phyloP scores from a whole-genome alignment of 352 stramenopile genomes.

The Globisporangium radiosum region DNA sequence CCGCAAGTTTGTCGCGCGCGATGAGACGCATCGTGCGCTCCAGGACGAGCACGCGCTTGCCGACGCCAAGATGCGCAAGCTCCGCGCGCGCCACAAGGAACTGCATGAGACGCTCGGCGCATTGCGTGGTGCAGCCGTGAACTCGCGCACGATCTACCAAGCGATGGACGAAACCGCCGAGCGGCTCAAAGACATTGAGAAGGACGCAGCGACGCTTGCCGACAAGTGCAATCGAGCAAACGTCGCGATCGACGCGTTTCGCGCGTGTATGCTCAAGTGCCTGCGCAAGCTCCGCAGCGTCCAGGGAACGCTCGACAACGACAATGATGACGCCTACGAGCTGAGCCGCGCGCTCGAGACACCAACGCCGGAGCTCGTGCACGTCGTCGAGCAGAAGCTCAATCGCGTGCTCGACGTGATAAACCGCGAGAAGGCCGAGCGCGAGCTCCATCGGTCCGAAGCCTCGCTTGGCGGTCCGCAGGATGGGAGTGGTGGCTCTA shows the following conservation, averaged over 20 bases:
- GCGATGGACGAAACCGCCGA: conserved; percentile 81
- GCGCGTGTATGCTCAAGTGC: conserved; percentile 78
- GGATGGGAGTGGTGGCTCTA: conserved; percentile 20
- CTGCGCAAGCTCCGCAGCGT: conserved; percentile 68
- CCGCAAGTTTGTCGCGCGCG: conserved; percentile 56
- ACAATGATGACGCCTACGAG: conserved; percentile 72
- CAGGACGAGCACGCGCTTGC: conserved; percentile 74
- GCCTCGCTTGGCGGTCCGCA: conserved; percentile 18
- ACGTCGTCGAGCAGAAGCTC: conserved; percentile 80
- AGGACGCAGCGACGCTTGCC: conserved; percentile 55
- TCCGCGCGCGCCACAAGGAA: conserved; percentile 72
- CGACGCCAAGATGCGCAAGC: conserved; percentile 67
- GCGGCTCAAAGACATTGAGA: conserved; percentile 79
- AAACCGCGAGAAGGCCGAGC: conserved; percentile 76
- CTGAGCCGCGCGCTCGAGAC: conserved; percentile 61
- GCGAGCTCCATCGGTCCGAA: conserved; percentile 69
- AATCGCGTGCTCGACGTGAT: conserved; percentile 78
- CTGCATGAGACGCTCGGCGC: conserved; percentile 58
- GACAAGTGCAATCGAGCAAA: conserved; percentile 72
- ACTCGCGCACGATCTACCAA: conserved; percentile 80
- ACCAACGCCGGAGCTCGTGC: conserved; percentile 59
- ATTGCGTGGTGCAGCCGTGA: conserved; percentile 60
- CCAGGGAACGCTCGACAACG: conserved; percentile 63
- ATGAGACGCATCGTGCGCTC: conserved; percentile 62
- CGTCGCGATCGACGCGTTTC: conserved; percentile 78